Percentiles rank a stretch among this genome's conserved stretches.
Conservation (phyloP, 768 basidiomycete genomes). For the Calocybe cyanea region DNA sequence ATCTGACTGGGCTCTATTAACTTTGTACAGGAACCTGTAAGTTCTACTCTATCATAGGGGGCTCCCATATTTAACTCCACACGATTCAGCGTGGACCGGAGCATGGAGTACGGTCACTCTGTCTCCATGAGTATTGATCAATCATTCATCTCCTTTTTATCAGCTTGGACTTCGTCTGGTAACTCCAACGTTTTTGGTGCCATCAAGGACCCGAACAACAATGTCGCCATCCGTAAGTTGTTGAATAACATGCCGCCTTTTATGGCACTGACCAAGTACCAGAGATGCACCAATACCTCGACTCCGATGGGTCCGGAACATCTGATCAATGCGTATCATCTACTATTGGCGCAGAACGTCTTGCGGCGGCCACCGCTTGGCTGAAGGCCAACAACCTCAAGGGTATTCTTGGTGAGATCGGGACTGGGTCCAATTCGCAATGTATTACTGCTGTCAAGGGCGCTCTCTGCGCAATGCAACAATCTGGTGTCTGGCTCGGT, state of each 20-base stretch:
- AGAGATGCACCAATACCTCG: conserved; percentile 74
- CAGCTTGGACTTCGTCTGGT: conserved; percentile 56
- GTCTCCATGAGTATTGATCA: not conserved
- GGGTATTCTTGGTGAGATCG: conserved; percentile 64
- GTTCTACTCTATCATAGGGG: conserved; percentile 6
- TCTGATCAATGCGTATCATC: conserved; percentile 49
- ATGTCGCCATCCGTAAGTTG: conserved; percentile 52
- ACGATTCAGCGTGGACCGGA: conserved; percentile 48
- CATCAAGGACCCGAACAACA: conserved; percentile 59
- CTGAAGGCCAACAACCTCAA: conserved; percentile 55
- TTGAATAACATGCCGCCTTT: not conserved
- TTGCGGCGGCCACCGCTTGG: conserved; percentile 55
- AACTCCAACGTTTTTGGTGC: conserved; percentile 48
- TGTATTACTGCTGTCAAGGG: conserved; percentile 50
- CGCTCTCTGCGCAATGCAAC: conserved; percentile 57
- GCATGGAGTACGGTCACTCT: conserved; percentile 57
- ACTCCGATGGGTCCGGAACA: conserved; percentile 60
- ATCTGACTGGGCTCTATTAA: conserved; percentile 2
- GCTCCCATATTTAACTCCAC: not conserved
- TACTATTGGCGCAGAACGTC: conserved; percentile 56
- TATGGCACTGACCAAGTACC: not conserved
- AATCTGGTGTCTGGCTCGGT: conserved; percentile 56
- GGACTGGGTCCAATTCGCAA: conserved; percentile 42
- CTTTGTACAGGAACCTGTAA: conserved; percentile 26
- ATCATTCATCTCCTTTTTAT: conserved; percentile 1